These are phyloP conservation scores for Aureobasidium sp. DNA, from an alignment of 2,329 filamentous ascomycete genomes.

Conservation along the genomic window DNA sequence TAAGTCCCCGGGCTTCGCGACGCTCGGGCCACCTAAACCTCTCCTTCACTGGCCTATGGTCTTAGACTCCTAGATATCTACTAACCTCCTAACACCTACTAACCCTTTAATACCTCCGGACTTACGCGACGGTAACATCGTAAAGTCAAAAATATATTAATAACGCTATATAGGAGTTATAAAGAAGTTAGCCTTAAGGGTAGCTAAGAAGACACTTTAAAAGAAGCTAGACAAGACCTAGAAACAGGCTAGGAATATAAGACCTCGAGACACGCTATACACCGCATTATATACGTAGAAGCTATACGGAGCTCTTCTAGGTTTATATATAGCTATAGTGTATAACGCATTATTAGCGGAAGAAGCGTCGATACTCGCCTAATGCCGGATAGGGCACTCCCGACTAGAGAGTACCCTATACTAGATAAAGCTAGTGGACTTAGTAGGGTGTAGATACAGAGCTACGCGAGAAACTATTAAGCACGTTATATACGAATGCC, in stretches of 20 bases:
- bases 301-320: neutral
- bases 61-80: too few relatives aligned
- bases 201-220: neutral
- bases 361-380: neutral
- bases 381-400: neutral
- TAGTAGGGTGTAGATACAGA: neutral
- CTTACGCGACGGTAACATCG: neutral
- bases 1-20: too few relatives aligned
- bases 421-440: neutral
- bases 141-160: neutral
- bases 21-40: neutral
- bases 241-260: neutral
- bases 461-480: neutral
- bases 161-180: neutral
- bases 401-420: neutral
- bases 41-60: neutral
- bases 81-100: neutral
- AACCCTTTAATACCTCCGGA: neutral
- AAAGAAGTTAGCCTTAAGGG: neutral
- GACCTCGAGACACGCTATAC: neutral
- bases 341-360: neutral
- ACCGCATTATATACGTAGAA: neutral
- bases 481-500: neutral
- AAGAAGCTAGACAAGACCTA: neutral
- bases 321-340: neutral